Base-by-base conservation (phyloP, 2,329 filamentous ascomycete species). In the Xylariaceae sp. region DNA sequence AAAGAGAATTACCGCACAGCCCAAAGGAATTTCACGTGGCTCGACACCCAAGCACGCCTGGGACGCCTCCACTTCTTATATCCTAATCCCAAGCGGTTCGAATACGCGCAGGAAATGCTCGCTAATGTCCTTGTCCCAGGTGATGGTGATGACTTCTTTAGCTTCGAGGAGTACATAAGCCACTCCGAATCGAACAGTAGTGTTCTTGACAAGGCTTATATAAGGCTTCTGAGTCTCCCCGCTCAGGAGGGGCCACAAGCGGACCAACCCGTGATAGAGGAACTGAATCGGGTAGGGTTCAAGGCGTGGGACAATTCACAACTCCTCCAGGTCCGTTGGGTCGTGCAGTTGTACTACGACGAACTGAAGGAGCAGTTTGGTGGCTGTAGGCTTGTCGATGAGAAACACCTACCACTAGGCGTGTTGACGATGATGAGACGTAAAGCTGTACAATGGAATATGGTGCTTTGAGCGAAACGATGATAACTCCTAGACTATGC, bases 381-480 rank as follows among this genome's bases (percentile, higher is more conserved):
- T n/a, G 74, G 73, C 9, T 45, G 75, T 50, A 71, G 62, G 36
- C 61, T 78, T 19, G 70, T 76, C n/a, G 74, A 77, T 47, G 72
- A 71, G 62, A 68, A 71, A 48, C 75, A 75, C 52, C 63, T 78
- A 40, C 74, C 75, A 1, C 60, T 74, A 5, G 74, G 75, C 0
- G 63, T 77, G 24, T 62, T 78, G 65, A 61, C 63, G 17, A 74
- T 76, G 71, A 74, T 77, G 66, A 71, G 72, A 56, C 71, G 67
- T 14, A 75, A 73, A 66, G 74, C 70, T 58, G 74, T 78, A 9
- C 72, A 65, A 37, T 77, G 75, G 75, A 75, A 73, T 53, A 75
- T 75, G 74, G 69, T 75, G 3, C 58, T 76, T 21, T 76, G 48
- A 68, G 17, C 5, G 9, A 5, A 21, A 39, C 28, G 14, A 6